These are phyloP conservation scores for Dioscorea zingiberensis DNA, from an alignment of 106 monocot genomes.

Conservation along the genomic window DNA sequence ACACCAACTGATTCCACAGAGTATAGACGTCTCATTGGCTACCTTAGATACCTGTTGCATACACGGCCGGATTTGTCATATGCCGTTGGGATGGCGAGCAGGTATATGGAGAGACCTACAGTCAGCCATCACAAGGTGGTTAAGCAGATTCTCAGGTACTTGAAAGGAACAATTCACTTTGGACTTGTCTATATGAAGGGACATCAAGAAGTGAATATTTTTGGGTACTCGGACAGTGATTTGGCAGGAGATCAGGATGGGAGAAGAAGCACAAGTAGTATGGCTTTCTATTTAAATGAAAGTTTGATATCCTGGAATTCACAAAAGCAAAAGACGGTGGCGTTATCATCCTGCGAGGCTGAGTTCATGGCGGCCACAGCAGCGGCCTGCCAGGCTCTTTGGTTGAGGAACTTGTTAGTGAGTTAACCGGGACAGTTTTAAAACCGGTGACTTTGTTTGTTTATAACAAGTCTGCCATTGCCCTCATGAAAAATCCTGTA, in stretches of 20 bases:
- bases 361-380: neutral
- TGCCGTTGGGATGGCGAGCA: slow-evolving; percentile 8
- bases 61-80: slow-evolving; percentile 12
- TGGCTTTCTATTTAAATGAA: slow-evolving; percentile 6
- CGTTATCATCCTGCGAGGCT: slow-evolving; percentile 1
- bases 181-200: neutral
- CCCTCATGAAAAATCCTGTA: slow-evolving; percentile 7
- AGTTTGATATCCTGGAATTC: slow-evolving; percentile 2
- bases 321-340: slow-evolving; percentile 9
- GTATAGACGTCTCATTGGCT: slow-evolving; percentile 12
- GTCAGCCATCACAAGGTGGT: slow-evolving; percentile 14
- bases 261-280: neutral
- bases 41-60: slow-evolving; percentile 6
- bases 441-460: slow-evolving; percentile 3
- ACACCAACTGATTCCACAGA: slow-evolving; percentile 5
- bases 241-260: neutral
- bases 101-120: slow-evolving; percentile 15
- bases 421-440: neutral
- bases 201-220: neutral
- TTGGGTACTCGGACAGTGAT: slow-evolving; percentile 6
- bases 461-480: slow-evolving; percentile 8
- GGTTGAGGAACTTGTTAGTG: slow-evolving; percentile 2
- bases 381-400: slow-evolving; percentile 4
- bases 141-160: slow-evolving; percentile 18
- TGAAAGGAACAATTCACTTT: slow-evolving; percentile 8